These are phyloP conservation scores for Clavulina sp. DNA, from an alignment of 768 basidiomycete species.

Conservation along the genomic window DNA sequence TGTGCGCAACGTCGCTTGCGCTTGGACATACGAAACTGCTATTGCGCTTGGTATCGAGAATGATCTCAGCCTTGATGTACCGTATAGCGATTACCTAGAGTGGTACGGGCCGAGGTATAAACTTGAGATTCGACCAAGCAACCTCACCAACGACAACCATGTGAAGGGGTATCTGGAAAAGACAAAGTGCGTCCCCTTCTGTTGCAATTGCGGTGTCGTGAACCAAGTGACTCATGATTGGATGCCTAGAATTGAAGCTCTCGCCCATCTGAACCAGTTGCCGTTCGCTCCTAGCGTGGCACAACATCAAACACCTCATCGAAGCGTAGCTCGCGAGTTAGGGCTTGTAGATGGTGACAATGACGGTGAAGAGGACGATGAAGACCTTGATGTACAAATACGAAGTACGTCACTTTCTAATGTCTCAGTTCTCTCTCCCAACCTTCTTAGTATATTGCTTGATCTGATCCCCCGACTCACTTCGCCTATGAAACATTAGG, in stretches of 20 bases:
- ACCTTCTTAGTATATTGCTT: background rate
- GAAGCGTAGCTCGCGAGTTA: constrained; percentile 31
- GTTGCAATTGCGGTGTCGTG: background rate
- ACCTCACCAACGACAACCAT: constrained; percentile 87
- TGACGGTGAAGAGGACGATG: constrained; percentile 19
- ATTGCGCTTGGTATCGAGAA: constrained; percentile 79
- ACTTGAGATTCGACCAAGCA: constrained; percentile 77
- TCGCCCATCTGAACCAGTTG: constrained; percentile 40
- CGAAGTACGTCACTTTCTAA: constrained; percentile 15
- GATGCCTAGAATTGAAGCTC: constrained; percentile 26
- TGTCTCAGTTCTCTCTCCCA: background rate
- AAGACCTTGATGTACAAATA: constrained; percentile 21
- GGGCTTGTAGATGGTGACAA: constrained; percentile 18
- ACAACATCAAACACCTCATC: constrained; percentile 66
- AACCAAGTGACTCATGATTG: constrained; percentile 24
- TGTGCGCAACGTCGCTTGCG: constrained; percentile 84
- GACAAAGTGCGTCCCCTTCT: constrained; percentile 38
- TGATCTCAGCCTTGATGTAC: constrained; percentile 56
- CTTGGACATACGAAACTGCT: constrained; percentile 95
- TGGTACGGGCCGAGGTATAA: constrained; percentile 95
- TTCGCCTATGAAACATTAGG: too few relatives aligned
- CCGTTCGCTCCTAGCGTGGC: constrained; percentile 69
- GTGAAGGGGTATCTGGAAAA: constrained; percentile 62
- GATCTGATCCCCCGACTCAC: too few relatives aligned
- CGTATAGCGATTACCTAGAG: constrained; percentile 84